A percentile compares a stretch with the other conserved stretches of the same genome.
These are phyloP conservation scores for Aspergillus hortae DNA, from an alignment of 2,329 filamentous ascomycete species.

Conservation along the genomic window DNA sequence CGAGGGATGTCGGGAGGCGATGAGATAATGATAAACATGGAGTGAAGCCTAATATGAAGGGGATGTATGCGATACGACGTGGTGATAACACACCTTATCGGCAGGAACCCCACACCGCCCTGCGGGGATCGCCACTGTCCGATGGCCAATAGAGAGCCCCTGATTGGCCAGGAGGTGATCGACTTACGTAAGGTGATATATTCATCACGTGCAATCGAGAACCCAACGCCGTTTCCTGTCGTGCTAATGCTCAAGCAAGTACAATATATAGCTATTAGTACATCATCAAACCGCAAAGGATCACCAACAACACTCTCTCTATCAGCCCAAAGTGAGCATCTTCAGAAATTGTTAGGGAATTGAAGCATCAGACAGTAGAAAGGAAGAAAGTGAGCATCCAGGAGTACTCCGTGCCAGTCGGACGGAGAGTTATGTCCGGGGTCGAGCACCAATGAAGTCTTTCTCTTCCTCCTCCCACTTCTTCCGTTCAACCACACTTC, in stretches of 20 bases:
- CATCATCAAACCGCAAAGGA: too few relatives aligned
- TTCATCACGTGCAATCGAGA: neutral
- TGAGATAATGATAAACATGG: neutral
- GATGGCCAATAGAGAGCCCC: constrained; percentile 13
- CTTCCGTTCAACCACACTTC: constrained; percentile 53
- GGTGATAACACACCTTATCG: neutral
- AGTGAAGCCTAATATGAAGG: neutral
- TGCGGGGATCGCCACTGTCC: constrained; percentile 39
- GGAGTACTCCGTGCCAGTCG: neutral
- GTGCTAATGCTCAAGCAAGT: too few relatives aligned
- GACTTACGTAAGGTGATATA: constrained; percentile 3
- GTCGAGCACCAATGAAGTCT: constrained; percentile 48
- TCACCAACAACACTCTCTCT: too few relatives aligned
- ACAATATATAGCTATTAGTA: too few relatives aligned
- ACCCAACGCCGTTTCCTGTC: neutral
- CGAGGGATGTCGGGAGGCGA: neutral
- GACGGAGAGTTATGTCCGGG: constrained; percentile 11
- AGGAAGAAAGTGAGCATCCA: neutral
- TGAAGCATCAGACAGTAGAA: too few relatives aligned
- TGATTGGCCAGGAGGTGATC: constrained; percentile 1
- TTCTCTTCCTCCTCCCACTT: constrained; percentile 61
- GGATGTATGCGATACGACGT: neutral
- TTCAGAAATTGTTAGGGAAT: too few relatives aligned
- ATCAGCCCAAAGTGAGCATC: too few relatives aligned
- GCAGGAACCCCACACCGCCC: neutral